Evolutionary conservation across 441 rosid species (phyloP), one percentile per base, ranked within the genome.

Genomic region (Syzygium malaccense): DNA sequence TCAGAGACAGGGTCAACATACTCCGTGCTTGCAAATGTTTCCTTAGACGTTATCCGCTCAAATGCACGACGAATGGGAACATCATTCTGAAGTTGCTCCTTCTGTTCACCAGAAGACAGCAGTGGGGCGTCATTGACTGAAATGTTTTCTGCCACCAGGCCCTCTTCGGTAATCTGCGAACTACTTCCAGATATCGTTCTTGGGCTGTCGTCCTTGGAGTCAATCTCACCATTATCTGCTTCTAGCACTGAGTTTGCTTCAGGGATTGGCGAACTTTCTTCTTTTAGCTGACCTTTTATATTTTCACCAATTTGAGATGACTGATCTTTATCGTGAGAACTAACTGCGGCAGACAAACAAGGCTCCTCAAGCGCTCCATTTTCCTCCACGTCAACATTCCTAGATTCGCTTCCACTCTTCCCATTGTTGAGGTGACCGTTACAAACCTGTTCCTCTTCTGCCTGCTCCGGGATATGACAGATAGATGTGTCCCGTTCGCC

Each of bases 1-100:
- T 93, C 96, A 32, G 96, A 94, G 86, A 91, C 91, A 23, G 92
- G 92, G 83, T 91, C 91, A 55, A 85, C 89, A 90, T 89, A 92
- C 87, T 93, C 90, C 19, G 90, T 86, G 83, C 86, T 86, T 62
- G 90, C 92, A 89, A 90, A 89, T 88, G 95, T 88, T 86, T 91
- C 95, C 49, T 62, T 75, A 18, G 94, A 90, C 86, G 85, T 86
- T 86, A 89, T 49, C 71, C 85, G 86, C 55, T 84, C 87, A 55
- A 86, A 87, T 32, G 55, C 91, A 89, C 23, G 91, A 55, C 19
- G 32, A 33, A 85, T 13, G 54, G 86, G 68, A 88, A 79, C 90
- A 85, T 49, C 83, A 66, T 53, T 89, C 86, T 85, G 94, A 87
- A 58, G 71, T 92, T 91, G 92, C 89, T 93, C 90, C 26, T 53